phyloP scores from a whole-genome alignment of 208 protist genomes.

The Wallacemonas rigidus region DNA sequence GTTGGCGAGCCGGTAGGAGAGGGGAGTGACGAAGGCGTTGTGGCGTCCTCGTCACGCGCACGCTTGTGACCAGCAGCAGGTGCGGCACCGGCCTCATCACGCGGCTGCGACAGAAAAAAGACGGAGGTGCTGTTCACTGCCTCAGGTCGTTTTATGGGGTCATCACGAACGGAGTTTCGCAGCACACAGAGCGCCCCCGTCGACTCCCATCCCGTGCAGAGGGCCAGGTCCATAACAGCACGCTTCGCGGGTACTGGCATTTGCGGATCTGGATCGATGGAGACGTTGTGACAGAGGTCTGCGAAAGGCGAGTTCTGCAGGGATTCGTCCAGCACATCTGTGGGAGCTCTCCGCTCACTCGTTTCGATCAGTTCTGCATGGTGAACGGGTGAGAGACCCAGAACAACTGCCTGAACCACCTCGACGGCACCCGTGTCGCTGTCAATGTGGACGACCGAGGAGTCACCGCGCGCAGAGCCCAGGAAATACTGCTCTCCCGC shows the following conservation, averaged over 20 bases:
- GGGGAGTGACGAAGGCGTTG: not conserved
- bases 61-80: slow-evolving; percentile 26
- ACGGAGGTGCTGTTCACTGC: slow-evolving; percentile 75
- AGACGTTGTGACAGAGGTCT: slow-evolving; percentile 58
- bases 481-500: slow-evolving; percentile 44
- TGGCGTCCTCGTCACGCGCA: slow-evolving; percentile 24
- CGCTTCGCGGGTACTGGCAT: slow-evolving; percentile 33
- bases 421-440: slow-evolving; percentile 22
- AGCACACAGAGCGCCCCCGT: slow-evolving; percentile 60
- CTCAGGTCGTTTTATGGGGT: slow-evolving; percentile 51
- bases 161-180: slow-evolving; percentile 67
- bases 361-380: slow-evolving; percentile 65
- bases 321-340: slow-evolving; percentile 30
- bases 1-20: not conserved
- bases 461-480: slow-evolving; percentile 61
- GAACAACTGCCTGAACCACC: slow-evolving; percentile 47
- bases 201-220: slow-evolving; percentile 56
- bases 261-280: slow-evolving; percentile 55
- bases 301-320: slow-evolving; percentile 72
- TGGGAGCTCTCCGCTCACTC: not conserved
- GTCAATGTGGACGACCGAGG: slow-evolving; percentile 39
- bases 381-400: slow-evolving; percentile 48
- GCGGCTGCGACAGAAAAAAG: slow-evolving; percentile 50
- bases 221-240: slow-evolving; percentile 62
- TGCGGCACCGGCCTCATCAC: slow-evolving; percentile 14